Conservation (phyloP, 306 rosid genomes). For the Cotoneaster glaucophyllus region DNA sequence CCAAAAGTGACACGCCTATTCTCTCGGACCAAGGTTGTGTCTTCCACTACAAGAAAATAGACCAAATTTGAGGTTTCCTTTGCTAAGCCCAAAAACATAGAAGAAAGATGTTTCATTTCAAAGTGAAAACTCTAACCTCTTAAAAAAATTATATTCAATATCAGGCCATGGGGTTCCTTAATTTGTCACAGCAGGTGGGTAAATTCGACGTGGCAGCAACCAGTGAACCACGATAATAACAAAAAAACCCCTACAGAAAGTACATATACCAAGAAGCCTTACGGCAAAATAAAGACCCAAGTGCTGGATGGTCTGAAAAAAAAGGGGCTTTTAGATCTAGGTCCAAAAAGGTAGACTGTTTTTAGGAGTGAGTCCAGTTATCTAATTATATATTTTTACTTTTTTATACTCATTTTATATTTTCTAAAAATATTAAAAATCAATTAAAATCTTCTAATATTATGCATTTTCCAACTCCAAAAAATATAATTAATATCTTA, state of each 20-base stretch:
- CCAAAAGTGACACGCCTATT: no score
- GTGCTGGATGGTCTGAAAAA: constrained; percentile 1
- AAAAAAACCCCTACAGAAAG: constrained; percentile 11
- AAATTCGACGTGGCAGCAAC: constrained; percentile 15
- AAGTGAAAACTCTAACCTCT: neutral
- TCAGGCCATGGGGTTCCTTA: neutral
- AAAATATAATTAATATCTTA: no score
- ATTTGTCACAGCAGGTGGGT: neutral
- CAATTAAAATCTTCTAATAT: no score
- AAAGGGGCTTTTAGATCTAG: no score
- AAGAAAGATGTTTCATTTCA: neutral
- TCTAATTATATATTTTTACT: no score
- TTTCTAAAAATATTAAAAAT: no score
- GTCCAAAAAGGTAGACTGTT: no score
- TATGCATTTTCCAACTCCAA: no score
- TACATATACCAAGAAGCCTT: neutral
- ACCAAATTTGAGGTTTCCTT: neutral
- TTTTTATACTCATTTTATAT: no score
- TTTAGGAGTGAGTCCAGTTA: no score
- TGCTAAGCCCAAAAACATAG: neutral
- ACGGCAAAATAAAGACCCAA: neutral
- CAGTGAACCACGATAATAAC: constrained; percentile 17
- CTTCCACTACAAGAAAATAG: neutral
- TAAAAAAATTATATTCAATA: neutral
- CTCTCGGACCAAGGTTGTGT: neutral